Base-by-base conservation (phyloP, 1,284 basidiomycete species). In the Lignosus rhinocerotis region DNA sequence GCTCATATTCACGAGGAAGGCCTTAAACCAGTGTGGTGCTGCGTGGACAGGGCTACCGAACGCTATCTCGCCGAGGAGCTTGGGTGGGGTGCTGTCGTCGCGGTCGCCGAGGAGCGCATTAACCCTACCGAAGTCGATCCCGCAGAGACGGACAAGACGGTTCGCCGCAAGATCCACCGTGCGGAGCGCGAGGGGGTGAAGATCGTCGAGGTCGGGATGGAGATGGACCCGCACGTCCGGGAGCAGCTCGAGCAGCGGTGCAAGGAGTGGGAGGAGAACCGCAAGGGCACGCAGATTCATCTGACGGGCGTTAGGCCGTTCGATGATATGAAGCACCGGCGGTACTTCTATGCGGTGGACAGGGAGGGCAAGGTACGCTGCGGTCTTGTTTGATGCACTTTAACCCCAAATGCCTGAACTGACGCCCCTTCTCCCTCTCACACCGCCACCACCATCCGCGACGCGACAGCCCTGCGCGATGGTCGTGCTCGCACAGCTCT, bases 201-300 rank as follows among this genome's bases (percentile, higher is more conserved):
- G 68, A 70, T 81, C 42, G 58, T 70, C 50, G 73, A 75, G 56
- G 66, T 74, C 31, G 71, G 75, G 2, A 71, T 67, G 30, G 73
- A 77, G 50, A 74, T 78, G 49, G 72, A 77, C n/a, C 71, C 73
- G 5, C 74, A 77, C 11, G 67, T 80, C 42, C 64, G 70, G 54
- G 54, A 66, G 43, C 69, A 73, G 64, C 72, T 78, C 46, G 75
- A 82, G 63, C 65, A 73, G 68, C 67, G 76, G 44, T 80, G 83
- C 61, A 67, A 75, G 56, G 79, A 79, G 32, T 84, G 83, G 81
- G 72, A 74, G 60, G 69, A 66, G 45, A 64, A 69, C 52, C 70
- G 78, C 55, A 78, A 77, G 68, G 83, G 83, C 17, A 79, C 77
- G 47, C 83, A 85, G 70, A 77, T 84, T 44, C 81, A 84, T 67